phyloP scores from a whole-genome alignment of 306 rosid genomes.

The Cicer yamashitae region DNA sequence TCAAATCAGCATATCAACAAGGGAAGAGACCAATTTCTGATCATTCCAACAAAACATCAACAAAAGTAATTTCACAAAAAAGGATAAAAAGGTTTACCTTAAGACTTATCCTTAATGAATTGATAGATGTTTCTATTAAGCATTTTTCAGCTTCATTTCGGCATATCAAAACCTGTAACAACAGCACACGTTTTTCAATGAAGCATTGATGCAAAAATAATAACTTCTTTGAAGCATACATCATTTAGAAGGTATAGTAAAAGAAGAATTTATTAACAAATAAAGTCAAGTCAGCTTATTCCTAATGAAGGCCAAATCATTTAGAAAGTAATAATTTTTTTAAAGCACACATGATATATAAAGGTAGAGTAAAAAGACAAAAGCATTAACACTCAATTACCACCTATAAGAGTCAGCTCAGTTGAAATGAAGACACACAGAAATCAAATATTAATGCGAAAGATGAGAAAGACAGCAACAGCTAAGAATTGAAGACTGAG shows the following conservation, averaged over 20 bases:
- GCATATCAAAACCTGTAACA: slow-evolving; percentile 85
- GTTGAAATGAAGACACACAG: slow-evolving; percentile 14
- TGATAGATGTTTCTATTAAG: slow-evolving; percentile 93
- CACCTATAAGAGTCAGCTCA: slow-evolving; percentile 5
- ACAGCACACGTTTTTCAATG: slow-evolving; percentile 15
- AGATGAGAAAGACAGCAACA: slow-evolving; percentile 18
- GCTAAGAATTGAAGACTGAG: background rate
- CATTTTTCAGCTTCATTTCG: slow-evolving; percentile 97
- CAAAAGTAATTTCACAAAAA: slow-evolving; percentile 2
- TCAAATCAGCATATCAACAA: slow-evolving; percentile 21
- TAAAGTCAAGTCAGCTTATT: background rate
- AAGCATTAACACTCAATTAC: background rate
- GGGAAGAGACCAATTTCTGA: slow-evolving; percentile 33
- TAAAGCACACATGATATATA: slow-evolving; percentile 25
- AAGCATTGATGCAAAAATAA: slow-evolving; percentile 25
- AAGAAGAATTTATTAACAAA: background rate
- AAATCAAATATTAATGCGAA: slow-evolving; percentile 28
- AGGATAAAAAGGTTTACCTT: slow-evolving; percentile 59
- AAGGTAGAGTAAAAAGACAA: background rate
- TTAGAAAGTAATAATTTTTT: slow-evolving; percentile 13
- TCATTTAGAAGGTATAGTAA: slow-evolving; percentile 14
- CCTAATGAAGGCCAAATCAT: slow-evolving; percentile 8
- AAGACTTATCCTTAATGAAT: slow-evolving; percentile 93
- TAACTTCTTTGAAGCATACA: slow-evolving; percentile 1
- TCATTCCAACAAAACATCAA: slow-evolving; percentile 32